Evolutionary conservation across 768 basidiomycete species (phyloP), one percentile per base, ranked within the genome.

Genomic region (Suillus luteus): DNA sequence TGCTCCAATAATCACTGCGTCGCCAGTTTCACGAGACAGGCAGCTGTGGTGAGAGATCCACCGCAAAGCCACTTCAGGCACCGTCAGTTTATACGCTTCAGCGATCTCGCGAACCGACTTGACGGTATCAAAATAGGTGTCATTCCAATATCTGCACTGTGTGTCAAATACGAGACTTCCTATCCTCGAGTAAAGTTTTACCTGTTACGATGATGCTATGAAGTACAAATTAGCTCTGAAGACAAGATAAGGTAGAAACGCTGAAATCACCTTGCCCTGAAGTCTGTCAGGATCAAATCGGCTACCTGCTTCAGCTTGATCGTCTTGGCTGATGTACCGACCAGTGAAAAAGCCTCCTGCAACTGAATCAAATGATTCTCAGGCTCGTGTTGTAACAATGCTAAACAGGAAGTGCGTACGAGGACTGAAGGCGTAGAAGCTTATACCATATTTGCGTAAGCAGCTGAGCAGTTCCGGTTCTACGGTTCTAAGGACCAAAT

Each of bases 11-110:
- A 85, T 75, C 63, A 83, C 75, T 38, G 74, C 70, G 59, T 79
- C 78, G n/a, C 77, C 75, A 35, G 70, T 69, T 48, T 74, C 74
- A 63, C 80, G 85, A 5, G 83, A 85, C 65, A 82, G 68, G n/a
- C 73, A 65, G 19, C 80, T 81, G 70, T 84, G 83, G 67, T 85
- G 83, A n/a, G 77, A 74, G 49, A 80, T 66, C 83, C 83, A 85
- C 15, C 83, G 75, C 17, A 85, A 69, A 0, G 81, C 83, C n/a
- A 78, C 70, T 67, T 84, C 82, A 9, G 79, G 68, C 60, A 81
- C 73, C 0, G 81, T 82, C 46, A 83, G 64, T 15, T 69, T 66
- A 60, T 80, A 73, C 33, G 87, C 87, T n/a, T 87, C 87, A 6
- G 82, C 80, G 11, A 79, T 83, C 3, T 72, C 73, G 15, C 78